Conservation (phyloP, 2,329 filamentous ascomycete genomes). For the Plenodomus lindquistii region DNA sequence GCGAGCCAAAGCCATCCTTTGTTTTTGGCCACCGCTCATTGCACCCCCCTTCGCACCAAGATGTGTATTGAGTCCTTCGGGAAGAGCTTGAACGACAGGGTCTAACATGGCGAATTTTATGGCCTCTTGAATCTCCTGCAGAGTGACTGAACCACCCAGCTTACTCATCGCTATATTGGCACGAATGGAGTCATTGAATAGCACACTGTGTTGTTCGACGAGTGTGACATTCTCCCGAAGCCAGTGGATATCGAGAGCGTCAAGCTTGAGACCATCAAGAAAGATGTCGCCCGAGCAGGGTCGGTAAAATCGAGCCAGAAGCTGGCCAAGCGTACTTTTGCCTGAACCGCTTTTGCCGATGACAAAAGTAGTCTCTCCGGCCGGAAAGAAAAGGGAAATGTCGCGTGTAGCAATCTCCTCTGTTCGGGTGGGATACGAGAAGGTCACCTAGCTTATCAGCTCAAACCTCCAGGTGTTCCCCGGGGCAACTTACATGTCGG, state of each 20-base stretch:
- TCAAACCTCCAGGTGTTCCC: background rate
- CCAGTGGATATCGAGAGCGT: slow-evolving; percentile 70
- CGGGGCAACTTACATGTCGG: slow-evolving; percentile 59
- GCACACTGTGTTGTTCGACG: slow-evolving; percentile 77
- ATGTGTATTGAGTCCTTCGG: slow-evolving; percentile 70
- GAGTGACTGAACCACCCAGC: slow-evolving; percentile 54
- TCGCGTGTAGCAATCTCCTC: slow-evolving; percentile 62
- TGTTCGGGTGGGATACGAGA: slow-evolving; percentile 76
- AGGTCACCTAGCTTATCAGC: slow-evolving; percentile 64
- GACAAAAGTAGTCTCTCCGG: slow-evolving; percentile 75
- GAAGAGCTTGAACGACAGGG: slow-evolving; percentile 67
- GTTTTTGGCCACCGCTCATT: slow-evolving; percentile 83
- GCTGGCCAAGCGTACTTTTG: slow-evolving; percentile 84
- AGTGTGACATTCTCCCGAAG: slow-evolving; percentile 76
- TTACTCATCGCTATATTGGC: slow-evolving; percentile 78
- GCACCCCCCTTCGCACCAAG: slow-evolving; percentile 71
- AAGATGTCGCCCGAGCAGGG: slow-evolving; percentile 66
- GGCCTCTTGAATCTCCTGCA: slow-evolving; percentile 62
- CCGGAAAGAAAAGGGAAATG: slow-evolving; percentile 70
- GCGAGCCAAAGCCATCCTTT: slow-evolving; percentile 79
- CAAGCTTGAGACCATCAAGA: slow-evolving; percentile 67
- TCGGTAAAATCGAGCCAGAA: slow-evolving; percentile 78
- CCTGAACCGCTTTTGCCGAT: slow-evolving; percentile 88
- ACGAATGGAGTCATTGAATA: slow-evolving; percentile 81
- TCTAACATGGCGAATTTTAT: slow-evolving; percentile 71